Percentiles rank a stretch among this genome's conserved stretches.
Evolutionary conservation across 768 basidiomycete genomes (phyloP).

Genomic region (Rhodotorula toruloides): DNA sequence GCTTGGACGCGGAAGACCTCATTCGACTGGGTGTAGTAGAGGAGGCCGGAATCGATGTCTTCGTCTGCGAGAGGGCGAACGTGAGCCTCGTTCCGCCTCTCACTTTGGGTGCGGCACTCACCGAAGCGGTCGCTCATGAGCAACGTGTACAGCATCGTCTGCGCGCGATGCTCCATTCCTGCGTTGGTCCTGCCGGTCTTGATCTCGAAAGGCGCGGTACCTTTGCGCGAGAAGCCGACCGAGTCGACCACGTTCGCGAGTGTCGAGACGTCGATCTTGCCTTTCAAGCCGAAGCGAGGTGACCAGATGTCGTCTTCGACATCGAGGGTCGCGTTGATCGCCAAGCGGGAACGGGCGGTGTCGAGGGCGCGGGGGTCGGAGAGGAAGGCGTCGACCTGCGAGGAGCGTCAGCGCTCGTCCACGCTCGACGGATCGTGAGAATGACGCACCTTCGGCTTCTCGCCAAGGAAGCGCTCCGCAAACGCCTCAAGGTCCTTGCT

Average conservation of each 20-base stretch:
- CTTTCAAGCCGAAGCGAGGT: conserved; percentile 87
- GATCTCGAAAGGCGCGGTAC: conserved; percentile 76
- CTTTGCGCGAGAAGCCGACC: conserved; percentile 32
- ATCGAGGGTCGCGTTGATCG: conserved; percentile 70
- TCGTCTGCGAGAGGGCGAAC: conserved; percentile 52
- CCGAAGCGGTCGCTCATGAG: conserved; percentile 83
- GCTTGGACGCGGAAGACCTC: conserved; percentile 77
- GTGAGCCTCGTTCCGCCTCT: background rate
- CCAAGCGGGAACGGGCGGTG: conserved; percentile 57
- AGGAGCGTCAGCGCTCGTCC: conserved; percentile 9
- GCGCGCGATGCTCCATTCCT: conserved; percentile 88
- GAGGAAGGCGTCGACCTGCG: conserved; percentile 61
- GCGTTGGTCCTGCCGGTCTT: conserved; percentile 80
- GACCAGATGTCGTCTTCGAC: conserved; percentile 98
- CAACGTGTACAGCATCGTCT: conserved; percentile 94
- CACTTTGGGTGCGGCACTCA: conserved; percentile 36
- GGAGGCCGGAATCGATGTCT: conserved; percentile 70
- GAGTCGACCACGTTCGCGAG: conserved; percentile 60
- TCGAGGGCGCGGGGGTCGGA: conserved; percentile 60
- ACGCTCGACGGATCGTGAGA: background rate
- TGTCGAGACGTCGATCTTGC: conserved; percentile 88
- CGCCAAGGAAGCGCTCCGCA: conserved; percentile 58
- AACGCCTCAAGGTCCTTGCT: conserved; percentile 46
- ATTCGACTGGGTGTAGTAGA: conserved; percentile 91
- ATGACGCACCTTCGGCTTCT: conserved; percentile 58